A percentile compares a stretch with the other conserved stretches of the same genome.
Evolutionary conservation across 495 filamentous ascomycete species (phyloP).

Genomic region (Trichodelitschia bisporula): DNA sequence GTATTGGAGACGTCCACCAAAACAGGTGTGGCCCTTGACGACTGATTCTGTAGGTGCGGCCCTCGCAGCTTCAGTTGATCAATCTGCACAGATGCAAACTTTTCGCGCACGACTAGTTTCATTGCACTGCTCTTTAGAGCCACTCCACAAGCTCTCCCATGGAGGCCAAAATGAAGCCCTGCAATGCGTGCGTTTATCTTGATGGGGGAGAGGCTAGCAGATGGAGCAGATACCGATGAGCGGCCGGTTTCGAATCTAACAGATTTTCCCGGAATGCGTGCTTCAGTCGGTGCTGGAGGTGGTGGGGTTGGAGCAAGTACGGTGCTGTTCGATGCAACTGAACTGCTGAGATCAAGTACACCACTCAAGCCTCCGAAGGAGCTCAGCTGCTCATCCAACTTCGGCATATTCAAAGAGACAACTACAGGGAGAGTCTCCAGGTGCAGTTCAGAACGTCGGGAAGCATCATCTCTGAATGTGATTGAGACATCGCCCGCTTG

Average conservation of each 20-base stretch:
- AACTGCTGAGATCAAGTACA: conserved; percentile 67
- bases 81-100: conserved; percentile 42
- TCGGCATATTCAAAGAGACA: conserved; percentile 51
- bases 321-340: conserved; percentile 48
- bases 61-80: conserved; percentile 52
- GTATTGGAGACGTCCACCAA: conserved; percentile 32
- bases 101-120: conserved; percentile 48
- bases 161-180: conserved; percentile 43
- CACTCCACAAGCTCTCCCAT: conserved; percentile 55
- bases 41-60: conserved; percentile 27
- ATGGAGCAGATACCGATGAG: conserved; percentile 14
- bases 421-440: conserved; percentile 58
- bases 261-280: conserved; percentile 27
- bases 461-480: conserved; percentile 9
- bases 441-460: conserved; percentile 8
- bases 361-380: conserved; percentile 87
- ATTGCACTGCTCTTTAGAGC: conserved; percentile 50
- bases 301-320: conserved; percentile 16
- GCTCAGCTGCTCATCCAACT: conserved; percentile 61
- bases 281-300: conserved; percentile 1
- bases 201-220: conserved; percentile 17
- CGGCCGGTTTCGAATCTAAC: conserved; percentile 42
- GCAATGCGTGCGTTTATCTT: conserved; percentile 60
- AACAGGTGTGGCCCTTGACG: conserved; percentile 23
- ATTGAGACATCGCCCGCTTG: conserved; percentile 1